Evolutionary conservation across 495 filamentous ascomycete genomes (phyloP).

Genomic region (Hyaloscypha finlandica): DNA sequence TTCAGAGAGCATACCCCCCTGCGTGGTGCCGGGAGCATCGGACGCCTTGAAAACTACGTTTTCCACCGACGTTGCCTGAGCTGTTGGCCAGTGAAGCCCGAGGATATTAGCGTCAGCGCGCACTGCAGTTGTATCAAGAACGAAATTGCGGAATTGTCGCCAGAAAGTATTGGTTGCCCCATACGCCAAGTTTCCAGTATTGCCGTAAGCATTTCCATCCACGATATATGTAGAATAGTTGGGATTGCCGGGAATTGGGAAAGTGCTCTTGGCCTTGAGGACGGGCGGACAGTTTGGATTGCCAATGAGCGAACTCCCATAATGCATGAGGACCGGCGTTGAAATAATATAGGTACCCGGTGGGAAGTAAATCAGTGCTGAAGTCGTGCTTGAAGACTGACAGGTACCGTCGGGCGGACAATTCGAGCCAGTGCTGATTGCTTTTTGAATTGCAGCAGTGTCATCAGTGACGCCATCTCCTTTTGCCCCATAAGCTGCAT

Average conservation of each 20-base stretch:
- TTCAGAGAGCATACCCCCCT: constrained; percentile 73
- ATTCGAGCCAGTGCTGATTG: constrained; percentile 54
- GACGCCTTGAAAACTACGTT: constrained; percentile 77
- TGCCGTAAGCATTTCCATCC: constrained; percentile 65
- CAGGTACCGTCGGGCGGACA: constrained; percentile 42
- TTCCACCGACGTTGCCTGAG: constrained; percentile 73
- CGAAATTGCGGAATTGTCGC: constrained; percentile 90
- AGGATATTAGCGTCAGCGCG: constrained; percentile 37
- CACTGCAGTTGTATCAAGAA: constrained; percentile 80
- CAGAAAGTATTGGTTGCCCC: constrained; percentile 80
- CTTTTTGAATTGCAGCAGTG: constrained; percentile 66
- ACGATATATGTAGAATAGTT: constrained; percentile 67
- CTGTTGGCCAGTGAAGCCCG: constrained; percentile 81
- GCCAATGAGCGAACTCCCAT: constrained; percentile 70
- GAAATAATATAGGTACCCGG: constrained; percentile 61
- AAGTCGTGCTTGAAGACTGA: constrained; percentile 42
- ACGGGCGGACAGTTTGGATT: constrained; percentile 65
- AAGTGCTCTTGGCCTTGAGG: constrained; percentile 56
- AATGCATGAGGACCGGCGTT: constrained; percentile 58
- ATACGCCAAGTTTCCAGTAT: constrained; percentile 51
- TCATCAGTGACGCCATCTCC: constrained; percentile 77
- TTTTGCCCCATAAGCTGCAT: constrained; percentile 27
- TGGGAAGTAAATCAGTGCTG: constrained; percentile 33
- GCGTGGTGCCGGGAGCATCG: constrained; percentile 52
- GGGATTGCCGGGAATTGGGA: neutral